Conservation (phyloP, 1,139 yeast species). For the Debaryomycetaceae sp. region DNA sequence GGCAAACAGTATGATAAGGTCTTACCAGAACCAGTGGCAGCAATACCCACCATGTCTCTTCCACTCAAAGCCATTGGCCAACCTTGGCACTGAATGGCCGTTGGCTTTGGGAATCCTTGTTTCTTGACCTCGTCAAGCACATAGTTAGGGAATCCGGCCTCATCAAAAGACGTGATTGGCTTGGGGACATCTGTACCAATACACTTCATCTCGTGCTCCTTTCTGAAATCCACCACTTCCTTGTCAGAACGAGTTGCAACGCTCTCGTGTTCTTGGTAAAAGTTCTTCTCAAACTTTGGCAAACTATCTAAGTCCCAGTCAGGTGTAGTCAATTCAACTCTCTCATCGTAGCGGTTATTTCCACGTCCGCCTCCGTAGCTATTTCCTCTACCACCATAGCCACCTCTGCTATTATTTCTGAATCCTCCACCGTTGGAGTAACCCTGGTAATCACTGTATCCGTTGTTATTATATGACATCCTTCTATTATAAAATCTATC, state of each 20-base stretch:
- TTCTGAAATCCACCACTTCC: slow-evolving; percentile 75
- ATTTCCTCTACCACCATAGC: slow-evolving; percentile 21
- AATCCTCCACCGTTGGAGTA: slow-evolving; percentile 26
- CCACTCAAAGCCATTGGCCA: slow-evolving; percentile 99
- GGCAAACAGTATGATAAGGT: slow-evolving; percentile 96
- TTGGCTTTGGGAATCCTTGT: slow-evolving; percentile 92
- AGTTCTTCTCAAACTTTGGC: slow-evolving; percentile 93
- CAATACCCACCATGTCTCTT: slow-evolving; percentile 98
- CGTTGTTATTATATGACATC: slow-evolving; percentile 25
- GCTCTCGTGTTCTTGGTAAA: slow-evolving; percentile 78
- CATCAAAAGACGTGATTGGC: slow-evolving; percentile 90
- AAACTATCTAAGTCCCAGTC: slow-evolving; percentile 74
- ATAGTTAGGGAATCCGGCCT: slow-evolving; percentile 95
- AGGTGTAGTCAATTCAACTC: slow-evolving; percentile 66
- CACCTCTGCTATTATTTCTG: slow-evolving; percentile 15
- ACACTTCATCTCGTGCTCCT: slow-evolving; percentile 80
- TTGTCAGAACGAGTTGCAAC: slow-evolving; percentile 72
- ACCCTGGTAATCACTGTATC: slow-evolving; percentile 14
- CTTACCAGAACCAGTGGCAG: slow-evolving; percentile 98
- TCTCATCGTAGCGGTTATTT: slow-evolving; percentile 29
- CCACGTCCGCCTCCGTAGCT: slow-evolving; percentile 24
- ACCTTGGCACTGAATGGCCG: slow-evolving; percentile 98
- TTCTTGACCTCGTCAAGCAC: slow-evolving; percentile 85
- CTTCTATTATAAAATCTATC: slow-evolving; percentile 1
- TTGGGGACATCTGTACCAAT: slow-evolving; percentile 85